These are phyloP conservation scores for Escallonia rubra DNA, from an alignment of 129 eudicot genomes.

Conservation along the genomic window DNA sequence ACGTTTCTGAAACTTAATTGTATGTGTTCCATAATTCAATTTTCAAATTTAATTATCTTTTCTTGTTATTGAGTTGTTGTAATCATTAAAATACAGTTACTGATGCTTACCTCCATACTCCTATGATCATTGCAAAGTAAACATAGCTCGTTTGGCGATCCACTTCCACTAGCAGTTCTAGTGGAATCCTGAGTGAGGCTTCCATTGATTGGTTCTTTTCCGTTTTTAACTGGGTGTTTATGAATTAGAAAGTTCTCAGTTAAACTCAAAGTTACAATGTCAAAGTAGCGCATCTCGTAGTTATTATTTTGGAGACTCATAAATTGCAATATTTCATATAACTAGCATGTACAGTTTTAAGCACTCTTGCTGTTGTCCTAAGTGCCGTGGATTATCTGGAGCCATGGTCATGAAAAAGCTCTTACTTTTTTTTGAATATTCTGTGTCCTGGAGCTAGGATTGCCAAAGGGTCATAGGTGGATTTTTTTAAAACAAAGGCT, in stretches of 20 bases:
- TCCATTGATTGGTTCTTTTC: no score
- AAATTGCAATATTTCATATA: background rate
- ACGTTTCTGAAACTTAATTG: background rate
- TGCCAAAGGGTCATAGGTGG: conserved; percentile 42
- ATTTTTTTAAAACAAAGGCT: conserved; percentile 30
- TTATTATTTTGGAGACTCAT: background rate
- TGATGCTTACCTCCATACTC: no score
- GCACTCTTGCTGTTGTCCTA: background rate
- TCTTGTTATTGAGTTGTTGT: no score
- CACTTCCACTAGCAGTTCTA: no score
- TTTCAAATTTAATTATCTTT: background rate
- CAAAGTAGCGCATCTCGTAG: no score
- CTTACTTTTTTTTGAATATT: conserved; percentile 33
- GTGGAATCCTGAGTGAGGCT: no score
- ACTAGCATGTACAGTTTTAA: background rate
- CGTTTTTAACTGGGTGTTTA: no score
- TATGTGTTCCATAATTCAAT: background rate
- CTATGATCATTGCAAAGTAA: no score
- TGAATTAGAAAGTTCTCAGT: no score
- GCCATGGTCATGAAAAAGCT: conserved; percentile 14
- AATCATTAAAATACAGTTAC: no score
- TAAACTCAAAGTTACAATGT: no score
- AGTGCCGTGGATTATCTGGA: background rate
- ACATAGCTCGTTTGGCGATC: no score
- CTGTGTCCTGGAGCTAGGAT: conserved; percentile 58